Evolutionary conservation across 2,329 filamentous ascomycete genomes (phyloP).

Genomic region (Blastomyces parvus): DNA sequence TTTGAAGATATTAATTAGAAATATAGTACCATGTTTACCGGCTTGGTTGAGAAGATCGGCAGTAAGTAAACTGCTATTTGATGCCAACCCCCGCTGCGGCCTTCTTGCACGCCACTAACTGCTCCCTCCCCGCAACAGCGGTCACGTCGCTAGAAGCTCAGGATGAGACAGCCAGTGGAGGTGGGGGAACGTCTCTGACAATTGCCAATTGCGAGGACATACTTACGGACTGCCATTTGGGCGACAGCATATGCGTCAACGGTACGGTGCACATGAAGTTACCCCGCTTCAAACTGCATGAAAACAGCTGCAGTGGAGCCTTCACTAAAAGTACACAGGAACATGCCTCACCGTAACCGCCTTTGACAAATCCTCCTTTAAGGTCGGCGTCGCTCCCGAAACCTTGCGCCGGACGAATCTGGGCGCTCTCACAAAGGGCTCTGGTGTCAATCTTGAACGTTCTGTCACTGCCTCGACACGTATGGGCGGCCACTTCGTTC

Average conservation of each 20-base stretch:
- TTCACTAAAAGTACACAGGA: slow-evolving; percentile 23
- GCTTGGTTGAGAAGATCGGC: slow-evolving; percentile 85
- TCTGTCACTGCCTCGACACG: slow-evolving; percentile 84
- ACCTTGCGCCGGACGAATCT: slow-evolving; percentile 93
- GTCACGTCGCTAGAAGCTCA: slow-evolving; percentile 71
- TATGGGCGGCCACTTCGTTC: slow-evolving; percentile 97
- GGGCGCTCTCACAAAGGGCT: slow-evolving; percentile 57
- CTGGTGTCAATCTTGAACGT: slow-evolving; percentile 82
- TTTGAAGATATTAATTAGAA: background rate
- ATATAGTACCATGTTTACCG: slow-evolving; percentile 77
- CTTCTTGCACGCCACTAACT: slow-evolving; percentile 12
- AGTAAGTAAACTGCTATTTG: slow-evolving; percentile 48
- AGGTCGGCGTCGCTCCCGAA: slow-evolving; percentile 88
- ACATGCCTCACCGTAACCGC: slow-evolving; percentile 89
- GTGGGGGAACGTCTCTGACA: slow-evolving; percentile 80
- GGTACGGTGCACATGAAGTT: slow-evolving; percentile 39
- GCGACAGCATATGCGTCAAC: slow-evolving; percentile 92
- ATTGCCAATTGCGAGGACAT: slow-evolving; percentile 69
- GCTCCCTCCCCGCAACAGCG: slow-evolving; percentile 36
- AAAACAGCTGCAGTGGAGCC: background rate
- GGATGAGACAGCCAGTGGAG: slow-evolving; percentile 60
- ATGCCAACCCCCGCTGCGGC: slow-evolving; percentile 3
- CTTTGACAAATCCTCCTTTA: slow-evolving; percentile 59
- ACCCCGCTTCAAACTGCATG: background rate
- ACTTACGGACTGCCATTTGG: slow-evolving; percentile 71